phyloP scores from a whole-genome alignment of 2,329 filamentous ascomycete genomes.

The Colletotrichum kahawae region DNA sequence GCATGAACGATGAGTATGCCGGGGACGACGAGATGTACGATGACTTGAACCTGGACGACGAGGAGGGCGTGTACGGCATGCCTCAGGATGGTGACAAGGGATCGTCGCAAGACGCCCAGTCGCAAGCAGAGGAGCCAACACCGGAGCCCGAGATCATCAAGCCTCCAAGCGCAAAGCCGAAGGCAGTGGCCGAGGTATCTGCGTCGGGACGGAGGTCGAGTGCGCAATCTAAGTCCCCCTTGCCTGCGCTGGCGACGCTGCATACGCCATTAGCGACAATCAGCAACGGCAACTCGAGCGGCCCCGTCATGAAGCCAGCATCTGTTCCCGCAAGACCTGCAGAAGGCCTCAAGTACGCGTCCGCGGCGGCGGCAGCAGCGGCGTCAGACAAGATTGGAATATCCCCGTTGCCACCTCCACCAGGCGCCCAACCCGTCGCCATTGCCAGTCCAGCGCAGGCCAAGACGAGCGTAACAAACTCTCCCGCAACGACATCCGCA shows the following conservation, averaged over 20 bases:
- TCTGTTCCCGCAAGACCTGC: conserved; percentile 82
- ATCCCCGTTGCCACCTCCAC: conserved; percentile 89
- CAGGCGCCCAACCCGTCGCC: conserved; percentile 55
- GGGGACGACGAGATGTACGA: conserved; percentile 97
- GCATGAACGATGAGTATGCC: conserved; percentile 86
- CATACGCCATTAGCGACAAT: conserved; percentile 73
- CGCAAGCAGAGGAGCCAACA: conserved; percentile 79
- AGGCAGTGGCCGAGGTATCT: conserved; percentile 52
- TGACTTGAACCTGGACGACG: conserved; percentile 88
- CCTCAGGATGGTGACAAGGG: conserved; percentile 79
- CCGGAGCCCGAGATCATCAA: conserved; percentile 63
- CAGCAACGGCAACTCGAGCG: conserved; percentile 60
- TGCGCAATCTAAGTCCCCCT: conserved; percentile 88
- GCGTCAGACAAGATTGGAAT: conserved; percentile 91
- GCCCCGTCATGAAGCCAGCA: conserved; percentile 87
- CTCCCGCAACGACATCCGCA: conserved; percentile 52
- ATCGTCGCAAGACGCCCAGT: conserved; percentile 95
- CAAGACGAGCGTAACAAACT: conserved; percentile 59
- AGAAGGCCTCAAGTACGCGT: conserved; percentile 95
- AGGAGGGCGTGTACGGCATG: conserved; percentile 88
- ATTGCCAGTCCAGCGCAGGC: conserved; percentile 55
- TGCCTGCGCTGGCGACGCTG: conserved; percentile 90
- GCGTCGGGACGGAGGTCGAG: conserved; percentile 74
- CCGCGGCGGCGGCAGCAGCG: conserved; percentile 90
- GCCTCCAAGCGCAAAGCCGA: conserved; percentile 41